Evolutionary conservation across 1,284 basidiomycete genomes (phyloP).

Genomic region (Quambalaria eucalypti): DNA sequence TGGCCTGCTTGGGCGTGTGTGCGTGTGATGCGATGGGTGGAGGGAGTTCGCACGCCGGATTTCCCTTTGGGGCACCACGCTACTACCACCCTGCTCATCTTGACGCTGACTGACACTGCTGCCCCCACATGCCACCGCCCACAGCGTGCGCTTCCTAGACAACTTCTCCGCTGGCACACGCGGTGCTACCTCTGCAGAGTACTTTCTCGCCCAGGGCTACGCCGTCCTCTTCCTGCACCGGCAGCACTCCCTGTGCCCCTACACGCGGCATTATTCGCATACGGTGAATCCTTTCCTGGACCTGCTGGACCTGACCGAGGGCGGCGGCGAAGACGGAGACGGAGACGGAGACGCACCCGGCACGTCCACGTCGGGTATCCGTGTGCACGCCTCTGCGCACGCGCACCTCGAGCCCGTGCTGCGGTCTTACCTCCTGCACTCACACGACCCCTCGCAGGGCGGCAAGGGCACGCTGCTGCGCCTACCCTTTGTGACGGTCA

Average conservation of each 20-base stretch:
- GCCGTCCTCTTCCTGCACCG: conserved; percentile 98
- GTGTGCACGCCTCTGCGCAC: conserved; percentile 61
- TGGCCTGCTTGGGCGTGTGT: no score
- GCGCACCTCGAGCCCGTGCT: conserved; percentile 64
- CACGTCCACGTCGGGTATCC: conserved; percentile 50
- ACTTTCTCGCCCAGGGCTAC: conserved; percentile 82
- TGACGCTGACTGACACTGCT: neutral
- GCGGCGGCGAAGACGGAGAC: neutral
- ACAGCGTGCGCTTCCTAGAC: conserved; percentile 89
- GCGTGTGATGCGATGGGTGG: no score
- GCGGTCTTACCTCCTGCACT: conserved; percentile 57
- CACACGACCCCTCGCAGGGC: conserved; percentile 53
- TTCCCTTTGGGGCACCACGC: no score
- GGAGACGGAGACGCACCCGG: neutral
- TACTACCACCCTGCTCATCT: neutral
- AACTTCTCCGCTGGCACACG: conserved; percentile 98
- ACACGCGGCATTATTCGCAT: conserved; percentile 92
- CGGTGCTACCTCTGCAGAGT: conserved; percentile 93
- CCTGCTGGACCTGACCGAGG: conserved; percentile 56
- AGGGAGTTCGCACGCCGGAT: no score
- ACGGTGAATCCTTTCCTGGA: conserved; percentile 96
- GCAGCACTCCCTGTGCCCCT: conserved; percentile 92
- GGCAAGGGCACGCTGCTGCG: conserved; percentile 66
- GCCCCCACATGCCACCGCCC: conserved; percentile 6
- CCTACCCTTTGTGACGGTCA: conserved; percentile 84